Evolutionary conservation across 371 early-diverging fungal species (phyloP), one percentile per base, ranked within the genome.

Genomic region (Dinochytrium kinnereticum): DNA sequence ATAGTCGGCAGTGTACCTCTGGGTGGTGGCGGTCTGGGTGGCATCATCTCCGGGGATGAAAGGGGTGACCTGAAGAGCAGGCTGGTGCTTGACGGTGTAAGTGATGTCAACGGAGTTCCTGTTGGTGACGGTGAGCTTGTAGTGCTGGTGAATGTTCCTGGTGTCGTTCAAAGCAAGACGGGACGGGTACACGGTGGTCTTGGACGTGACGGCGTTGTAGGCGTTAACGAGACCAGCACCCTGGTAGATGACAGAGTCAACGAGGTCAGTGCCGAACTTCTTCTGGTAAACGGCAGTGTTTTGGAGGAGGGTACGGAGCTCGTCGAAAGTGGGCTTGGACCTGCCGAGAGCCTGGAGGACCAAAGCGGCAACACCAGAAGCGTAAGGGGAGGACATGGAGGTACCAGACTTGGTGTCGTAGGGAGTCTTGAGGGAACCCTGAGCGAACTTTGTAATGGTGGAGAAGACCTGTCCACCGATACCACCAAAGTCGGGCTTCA

Each of bases 151-250:
- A 59, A 82, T 77, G 57, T 84, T 82, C 2, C 74, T 73, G 30
- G 85, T 79, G 76, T 91, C 90, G 71, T 90, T 89, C n/a, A 94
- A 76, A 26, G 44, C 38, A 38, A 66, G 19, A 33, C 38, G 34
- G 89, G 84, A n/a, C 1, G 94, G 94, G 0, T 70, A 44, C 37
- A 92, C 78, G 1, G 75, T 31, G 0, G 86, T 84, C 36, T 84
- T 82, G 3, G 89, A 69, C 15, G 51, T 71, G 66, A 93, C 64
- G 1, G 93, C 89, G 51, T 85, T 78, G 71, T 84, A 83, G 28
- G 87, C 80, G 81, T 93, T 86, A 57, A 94, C 81, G 19, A 93
- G 77, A 31, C 94, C 94, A 37, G 88, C 82, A 1, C 94, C 94
- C 76, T 92, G 90, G 71, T 82, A 82, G 65, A 86, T 85, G 5